Percentiles rank a stretch among this genome's conserved stretches.
These are phyloP conservation scores for Boletus sp. DNA, from an alignment of 768 basidiomycete genomes.

Conservation along the genomic window DNA sequence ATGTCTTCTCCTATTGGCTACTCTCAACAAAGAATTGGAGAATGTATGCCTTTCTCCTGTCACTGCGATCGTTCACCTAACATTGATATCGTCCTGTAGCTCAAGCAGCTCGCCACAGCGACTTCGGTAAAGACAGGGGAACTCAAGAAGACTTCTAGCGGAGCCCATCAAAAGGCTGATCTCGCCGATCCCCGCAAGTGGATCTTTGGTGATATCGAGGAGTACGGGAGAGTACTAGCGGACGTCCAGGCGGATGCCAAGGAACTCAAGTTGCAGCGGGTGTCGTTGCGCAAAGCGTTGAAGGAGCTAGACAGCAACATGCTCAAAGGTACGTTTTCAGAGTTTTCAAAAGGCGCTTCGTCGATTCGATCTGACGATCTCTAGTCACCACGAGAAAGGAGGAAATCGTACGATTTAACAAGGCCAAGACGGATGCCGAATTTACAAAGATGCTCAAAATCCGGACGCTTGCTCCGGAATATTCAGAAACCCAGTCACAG, in stretches of 20 bases:
- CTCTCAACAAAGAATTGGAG: conserved; percentile 52
- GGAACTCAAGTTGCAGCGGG: conserved; percentile 43
- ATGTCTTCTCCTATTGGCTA: conserved; percentile 47
- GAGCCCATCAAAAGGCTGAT: conserved; percentile 43
- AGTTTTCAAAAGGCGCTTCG: conserved; percentile 6
- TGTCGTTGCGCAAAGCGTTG: conserved; percentile 41
- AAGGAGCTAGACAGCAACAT: conserved; percentile 62
- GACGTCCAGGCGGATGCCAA: conserved; percentile 51
- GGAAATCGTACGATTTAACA: conserved; percentile 77
- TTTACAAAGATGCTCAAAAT: conserved; percentile 74
- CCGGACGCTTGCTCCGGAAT: conserved; percentile 84
- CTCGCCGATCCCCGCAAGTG: conserved; percentile 50
- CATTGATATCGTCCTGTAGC: conserved; percentile 31
- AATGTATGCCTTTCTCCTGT: conserved; percentile 43
- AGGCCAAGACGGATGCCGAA: conserved; percentile 74
- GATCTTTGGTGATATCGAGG: conserved; percentile 49
- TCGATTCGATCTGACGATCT: background rate
- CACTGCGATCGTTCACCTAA: background rate
- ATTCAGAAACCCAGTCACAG: conserved; percentile 77
- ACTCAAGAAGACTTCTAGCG: conserved; percentile 36
- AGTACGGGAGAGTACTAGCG: conserved; percentile 42
- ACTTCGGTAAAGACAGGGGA: conserved; percentile 37
- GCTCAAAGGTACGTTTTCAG: conserved; percentile 54
- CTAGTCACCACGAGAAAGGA: conserved; percentile 79
- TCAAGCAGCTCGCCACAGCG: conserved; percentile 40